A percentile compares a stretch with the other conserved stretches of the same genome.
phyloP scores from a whole-genome alignment of 2,329 filamentous ascomycete species.

The Microcyclospora pomicola region DNA sequence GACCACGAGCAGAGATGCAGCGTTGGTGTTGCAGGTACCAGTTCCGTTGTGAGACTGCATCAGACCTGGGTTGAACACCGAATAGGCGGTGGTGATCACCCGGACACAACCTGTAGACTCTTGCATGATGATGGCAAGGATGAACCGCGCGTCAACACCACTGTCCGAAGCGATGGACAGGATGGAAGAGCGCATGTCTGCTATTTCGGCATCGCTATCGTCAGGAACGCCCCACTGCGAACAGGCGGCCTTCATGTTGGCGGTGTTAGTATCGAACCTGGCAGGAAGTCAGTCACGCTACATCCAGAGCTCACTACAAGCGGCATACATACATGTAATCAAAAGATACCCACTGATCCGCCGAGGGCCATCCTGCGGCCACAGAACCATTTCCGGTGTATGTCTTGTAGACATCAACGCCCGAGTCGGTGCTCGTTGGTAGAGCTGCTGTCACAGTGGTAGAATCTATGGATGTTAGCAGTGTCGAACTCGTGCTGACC shows the following conservation, averaged over 20 bases:
- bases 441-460: constrained; percentile 2
- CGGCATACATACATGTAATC: constrained; percentile 18
- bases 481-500: background rate
- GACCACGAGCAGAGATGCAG: constrained; percentile 2
- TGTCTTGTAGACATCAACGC: constrained; percentile 10
- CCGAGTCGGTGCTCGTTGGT: constrained; percentile 1
- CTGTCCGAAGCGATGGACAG: constrained; percentile 15
- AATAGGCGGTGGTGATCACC: constrained; percentile 28
- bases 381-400: constrained; percentile 24
- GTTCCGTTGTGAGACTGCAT: constrained; percentile 32
- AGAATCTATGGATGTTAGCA: background rate
- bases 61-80: constrained; percentile 29
- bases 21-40: constrained; percentile 24
- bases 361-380: constrained; percentile 25
- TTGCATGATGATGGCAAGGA: constrained; percentile 33
- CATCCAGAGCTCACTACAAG: no score
- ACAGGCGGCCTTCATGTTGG: constrained; percentile 25
- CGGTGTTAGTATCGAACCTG: constrained; percentile 23
- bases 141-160: constrained; percentile 27
- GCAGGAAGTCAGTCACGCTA: background rate
- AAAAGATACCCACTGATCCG: constrained; percentile 23
- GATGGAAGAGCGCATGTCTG: constrained; percentile 26
- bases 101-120: constrained; percentile 35
- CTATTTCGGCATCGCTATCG: constrained; percentile 26
- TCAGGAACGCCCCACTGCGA: constrained; percentile 22